phyloP scores from a whole-genome alignment of 495 filamentous ascomycete species.

The Neurospora sp. region DNA sequence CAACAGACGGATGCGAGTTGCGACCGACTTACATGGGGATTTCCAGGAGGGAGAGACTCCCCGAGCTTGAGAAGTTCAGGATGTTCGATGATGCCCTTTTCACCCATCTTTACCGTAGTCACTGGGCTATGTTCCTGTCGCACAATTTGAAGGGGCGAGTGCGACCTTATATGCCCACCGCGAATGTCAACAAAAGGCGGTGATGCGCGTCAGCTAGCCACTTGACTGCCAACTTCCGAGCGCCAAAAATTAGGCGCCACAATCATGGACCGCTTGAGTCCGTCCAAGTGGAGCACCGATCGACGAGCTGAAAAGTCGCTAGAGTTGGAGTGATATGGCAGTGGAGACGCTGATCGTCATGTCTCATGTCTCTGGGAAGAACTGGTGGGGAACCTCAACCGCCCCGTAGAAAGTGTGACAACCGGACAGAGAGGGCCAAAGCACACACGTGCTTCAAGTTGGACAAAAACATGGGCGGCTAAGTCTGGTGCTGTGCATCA shows the following conservation, averaged over 20 bases:
- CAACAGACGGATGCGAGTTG: too few relatives aligned
- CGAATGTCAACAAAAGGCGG: background rate
- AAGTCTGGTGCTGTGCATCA: background rate
- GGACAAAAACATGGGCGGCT: background rate
- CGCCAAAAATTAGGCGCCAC: background rate
- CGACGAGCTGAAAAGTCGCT: background rate
- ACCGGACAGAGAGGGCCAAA: background rate
- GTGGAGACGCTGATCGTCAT: background rate
- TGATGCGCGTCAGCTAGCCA: background rate
- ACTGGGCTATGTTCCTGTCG: background rate
- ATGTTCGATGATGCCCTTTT: background rate
- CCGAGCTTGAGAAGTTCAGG: conserved; percentile 9
- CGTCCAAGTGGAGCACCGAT: background rate
- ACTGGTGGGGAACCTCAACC: background rate
- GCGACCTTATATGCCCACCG: background rate
- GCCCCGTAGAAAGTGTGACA: background rate
- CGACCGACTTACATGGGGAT: conserved; percentile 11
- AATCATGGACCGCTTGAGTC: background rate
- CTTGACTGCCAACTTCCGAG: background rate
- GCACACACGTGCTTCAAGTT: background rate
- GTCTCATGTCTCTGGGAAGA: background rate
- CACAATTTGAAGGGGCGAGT: background rate
- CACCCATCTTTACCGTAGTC: background rate
- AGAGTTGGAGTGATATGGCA: background rate
- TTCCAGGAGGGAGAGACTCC: conserved; percentile 5